Conservation (phyloP, 441 rosid species). For the Euphorbia schlechtendalii region DNA sequence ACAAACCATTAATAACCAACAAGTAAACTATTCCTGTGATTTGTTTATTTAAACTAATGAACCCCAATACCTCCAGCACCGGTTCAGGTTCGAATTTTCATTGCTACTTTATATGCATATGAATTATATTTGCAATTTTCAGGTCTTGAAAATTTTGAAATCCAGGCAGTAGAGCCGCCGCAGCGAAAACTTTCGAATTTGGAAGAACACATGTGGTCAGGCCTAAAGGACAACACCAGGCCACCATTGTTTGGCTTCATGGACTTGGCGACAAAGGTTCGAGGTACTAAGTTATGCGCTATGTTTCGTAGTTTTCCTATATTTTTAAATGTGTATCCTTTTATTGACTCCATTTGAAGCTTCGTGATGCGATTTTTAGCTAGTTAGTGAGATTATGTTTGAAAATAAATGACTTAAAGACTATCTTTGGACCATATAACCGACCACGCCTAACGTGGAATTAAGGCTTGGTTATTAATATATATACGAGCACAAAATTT, state of each 20-base stretch:
- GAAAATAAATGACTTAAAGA: too few species aligned
- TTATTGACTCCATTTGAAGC: conserved; percentile 7
- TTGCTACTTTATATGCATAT: background rate
- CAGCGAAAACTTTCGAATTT: conserved; percentile 48
- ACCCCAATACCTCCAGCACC: conserved; percentile 22
- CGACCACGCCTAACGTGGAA: too few species aligned
- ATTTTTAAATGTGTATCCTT: background rate
- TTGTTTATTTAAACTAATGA: conserved; percentile 21
- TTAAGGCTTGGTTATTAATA: too few species aligned
- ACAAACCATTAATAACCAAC: conserved; percentile 15
- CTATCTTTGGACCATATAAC: too few species aligned
- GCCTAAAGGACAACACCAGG: conserved; percentile 72
- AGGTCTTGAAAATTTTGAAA: conserved; percentile 12
- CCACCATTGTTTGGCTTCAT: conserved; percentile 76
- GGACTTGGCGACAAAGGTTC: conserved; percentile 80
- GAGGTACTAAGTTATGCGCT: conserved; percentile 35
- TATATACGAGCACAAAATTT: background rate
- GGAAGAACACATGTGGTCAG: conserved; percentile 72
- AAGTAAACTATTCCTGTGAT: conserved; percentile 1
- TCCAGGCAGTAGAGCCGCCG: conserved; percentile 45
- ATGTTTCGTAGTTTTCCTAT: conserved; percentile 4
- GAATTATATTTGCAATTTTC: conserved; percentile 8
- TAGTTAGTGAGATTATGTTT: background rate
- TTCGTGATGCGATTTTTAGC: background rate
- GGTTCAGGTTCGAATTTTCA: conserved; percentile 32